Conservation (phyloP, 2,329 filamentous ascomycete genomes). For the Colletotrichum aenigma region DNA sequence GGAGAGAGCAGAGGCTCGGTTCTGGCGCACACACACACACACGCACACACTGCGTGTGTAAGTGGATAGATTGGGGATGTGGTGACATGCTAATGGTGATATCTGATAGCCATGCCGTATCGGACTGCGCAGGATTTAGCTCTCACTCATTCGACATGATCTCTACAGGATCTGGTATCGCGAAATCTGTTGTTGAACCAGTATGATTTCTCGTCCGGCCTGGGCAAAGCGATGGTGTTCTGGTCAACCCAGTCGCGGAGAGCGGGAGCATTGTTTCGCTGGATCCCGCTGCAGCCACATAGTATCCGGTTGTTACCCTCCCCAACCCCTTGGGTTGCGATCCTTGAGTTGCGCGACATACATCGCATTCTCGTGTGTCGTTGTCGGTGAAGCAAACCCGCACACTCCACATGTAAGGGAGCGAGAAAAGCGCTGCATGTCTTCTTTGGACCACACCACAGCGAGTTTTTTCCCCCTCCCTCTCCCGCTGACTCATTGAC, state of each 20-base stretch:
- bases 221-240: not conserved
- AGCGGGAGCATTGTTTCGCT: not conserved
- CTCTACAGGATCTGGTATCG: not conserved
- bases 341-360: slow-evolving; percentile 7
- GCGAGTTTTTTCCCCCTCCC: not conserved
- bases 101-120: slow-evolving; percentile 6
- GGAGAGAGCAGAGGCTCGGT: not conserved
- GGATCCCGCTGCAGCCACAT: not conserved
- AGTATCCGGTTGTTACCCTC: not conserved
- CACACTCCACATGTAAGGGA: slow-evolving; percentile 10
- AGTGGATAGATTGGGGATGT: not conserved
- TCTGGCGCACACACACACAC: not conserved
- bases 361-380: not conserved
- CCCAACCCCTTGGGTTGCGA: not conserved
- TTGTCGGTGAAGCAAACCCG: slow-evolving; percentile 11
- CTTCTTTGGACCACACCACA: not conserved
- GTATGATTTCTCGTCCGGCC: not conserved
- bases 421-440: not conserved
- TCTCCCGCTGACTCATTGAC: slow-evolving; percentile 8
- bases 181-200: not conserved
- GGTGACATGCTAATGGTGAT: not conserved
- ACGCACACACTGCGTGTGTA: not conserved
- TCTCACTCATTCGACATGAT: not conserved
- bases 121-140: not conserved
- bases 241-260: not conserved